Conservation (phyloP, 169 alveolate genomes). For the Babesia ovis region DNA sequence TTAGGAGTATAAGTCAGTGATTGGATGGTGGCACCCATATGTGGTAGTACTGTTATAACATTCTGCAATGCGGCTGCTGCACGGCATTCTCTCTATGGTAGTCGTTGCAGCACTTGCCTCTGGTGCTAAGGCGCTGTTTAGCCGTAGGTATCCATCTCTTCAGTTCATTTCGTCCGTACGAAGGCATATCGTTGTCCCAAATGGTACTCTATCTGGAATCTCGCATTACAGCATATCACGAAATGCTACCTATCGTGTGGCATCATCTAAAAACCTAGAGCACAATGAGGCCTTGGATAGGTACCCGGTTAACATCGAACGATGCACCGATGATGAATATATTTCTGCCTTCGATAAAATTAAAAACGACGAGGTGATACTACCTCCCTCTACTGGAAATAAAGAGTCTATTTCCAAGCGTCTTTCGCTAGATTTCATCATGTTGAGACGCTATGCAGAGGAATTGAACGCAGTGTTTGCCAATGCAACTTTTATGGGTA, state of each 20-base stretch:
- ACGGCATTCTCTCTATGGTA: not conserved
- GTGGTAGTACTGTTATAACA: not conserved
- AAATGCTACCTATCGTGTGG: no score
- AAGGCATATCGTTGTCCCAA: no score
- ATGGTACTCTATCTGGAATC: no score
- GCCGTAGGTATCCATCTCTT: not conserved
- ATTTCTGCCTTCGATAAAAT: conserved; percentile 26
- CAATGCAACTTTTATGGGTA: conserved; percentile 55
- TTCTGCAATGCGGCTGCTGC: conserved; percentile 2
- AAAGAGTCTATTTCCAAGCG: not conserved
- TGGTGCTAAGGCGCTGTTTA: conserved; percentile 1
- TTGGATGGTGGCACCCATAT: not conserved
- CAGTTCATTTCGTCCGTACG: not conserved
- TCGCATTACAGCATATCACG: no score
- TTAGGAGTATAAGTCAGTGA: not conserved
- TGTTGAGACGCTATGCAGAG: conserved; percentile 33
- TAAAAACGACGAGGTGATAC: conserved; percentile 19
- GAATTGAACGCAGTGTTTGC: conserved; percentile 41
- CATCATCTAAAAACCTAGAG: no score
- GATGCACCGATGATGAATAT: conserved; percentile 4
- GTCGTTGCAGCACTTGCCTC: not conserved
- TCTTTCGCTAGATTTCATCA: conserved; percentile 14
- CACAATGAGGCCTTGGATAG: not conserved
- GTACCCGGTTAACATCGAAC: not conserved
- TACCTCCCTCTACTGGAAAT: not conserved